Evolutionary conservation across 1,139 yeast species (phyloP), one percentile per base, ranked within the genome.

Genomic region (Suhomyces maxii): DNA sequence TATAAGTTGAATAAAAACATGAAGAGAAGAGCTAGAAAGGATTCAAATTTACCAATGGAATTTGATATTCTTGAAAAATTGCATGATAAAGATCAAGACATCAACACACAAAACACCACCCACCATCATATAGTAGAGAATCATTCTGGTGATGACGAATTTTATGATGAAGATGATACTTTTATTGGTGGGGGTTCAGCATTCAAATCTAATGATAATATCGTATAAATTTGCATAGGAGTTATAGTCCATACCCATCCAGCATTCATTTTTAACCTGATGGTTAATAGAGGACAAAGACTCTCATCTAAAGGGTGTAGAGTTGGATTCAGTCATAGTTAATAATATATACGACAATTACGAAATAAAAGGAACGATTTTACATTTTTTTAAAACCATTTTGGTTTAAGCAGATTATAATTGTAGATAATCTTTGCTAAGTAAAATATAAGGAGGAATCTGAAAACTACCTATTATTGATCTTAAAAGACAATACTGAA

Each of bases 11-110:
- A 41, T 34, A 37, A 25, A 23, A 51, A 40, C 46, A 57, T 59
- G 44, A 70, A 68, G 57, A 71, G 69, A 51, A 71, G 82, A 58
- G 63, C 71, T 47, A 76, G 84, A 64, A 80, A 80, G 60, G 85
- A 80, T 58, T 77, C 82, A 28, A 80, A 80, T 56, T 61, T 80
- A 46, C 81, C 79, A 2, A 59, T 59, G 13, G 61, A 65, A 40
- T 60, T 72, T 37, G 73, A 69, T 34, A 41, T 48, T 52, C 68
- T 45, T 74, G 71, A 49, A 69, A 70, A 56, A 51, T 49, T 39
- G 56, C 53, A 40, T 46, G 40, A 38, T 30, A 47, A 48, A 14
- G 25, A 38, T 9, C 32, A 42, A 26, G 36, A 36, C 18, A 28
- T 28, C 4, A 28, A 11, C 6, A 28, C 31, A 28, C 40, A 45